phyloP scores from a whole-genome alignment of 345 rosid species.

The Lepidium africanum region DNA sequence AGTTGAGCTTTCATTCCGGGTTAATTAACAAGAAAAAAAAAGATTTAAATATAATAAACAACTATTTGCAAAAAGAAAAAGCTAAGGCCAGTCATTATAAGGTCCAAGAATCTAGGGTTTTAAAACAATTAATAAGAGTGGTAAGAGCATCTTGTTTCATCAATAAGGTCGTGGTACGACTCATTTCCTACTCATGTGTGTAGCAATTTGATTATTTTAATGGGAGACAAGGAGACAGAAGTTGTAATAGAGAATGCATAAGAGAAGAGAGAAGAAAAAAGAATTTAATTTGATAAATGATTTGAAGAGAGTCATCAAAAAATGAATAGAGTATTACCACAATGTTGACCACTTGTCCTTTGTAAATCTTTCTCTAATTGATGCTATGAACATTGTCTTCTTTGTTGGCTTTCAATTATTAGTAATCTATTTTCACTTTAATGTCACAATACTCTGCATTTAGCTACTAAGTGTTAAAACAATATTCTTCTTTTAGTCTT shows the following conservation, averaged over 20 bases:
- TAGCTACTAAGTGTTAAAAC: conserved; percentile 10
- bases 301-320: conserved; percentile 6
- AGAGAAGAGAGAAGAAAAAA: conserved; percentile 3
- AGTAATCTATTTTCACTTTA: conserved; percentile 16
- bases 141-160: conserved; percentile 19
- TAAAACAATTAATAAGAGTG: neutral
- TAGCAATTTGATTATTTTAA: neutral
- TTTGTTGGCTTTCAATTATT: conserved; percentile 8
- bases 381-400: conserved; percentile 18
- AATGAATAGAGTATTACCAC: conserved; percentile 5
- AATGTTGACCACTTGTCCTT: conserved; percentile 28
- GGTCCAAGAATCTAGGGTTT: conserved; percentile 27
- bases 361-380: conserved; percentile 17
- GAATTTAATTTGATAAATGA: conserved; percentile 4
- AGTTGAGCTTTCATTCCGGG: too few species aligned
- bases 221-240: conserved; percentile 24
- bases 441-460: conserved; percentile 28
- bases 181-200: conserved; percentile 22
- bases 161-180: conserved; percentile 20
- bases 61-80: neutral
- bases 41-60: neutral
- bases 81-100: neutral
- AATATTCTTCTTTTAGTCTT: neutral
- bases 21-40: too few species aligned
- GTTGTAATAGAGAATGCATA: conserved; percentile 6